Evolutionary conservation across 2,329 filamentous ascomycete species (phyloP), one percentile per base, ranked within the genome.

Genomic region (Sphaerulina vaccinii): DNA sequence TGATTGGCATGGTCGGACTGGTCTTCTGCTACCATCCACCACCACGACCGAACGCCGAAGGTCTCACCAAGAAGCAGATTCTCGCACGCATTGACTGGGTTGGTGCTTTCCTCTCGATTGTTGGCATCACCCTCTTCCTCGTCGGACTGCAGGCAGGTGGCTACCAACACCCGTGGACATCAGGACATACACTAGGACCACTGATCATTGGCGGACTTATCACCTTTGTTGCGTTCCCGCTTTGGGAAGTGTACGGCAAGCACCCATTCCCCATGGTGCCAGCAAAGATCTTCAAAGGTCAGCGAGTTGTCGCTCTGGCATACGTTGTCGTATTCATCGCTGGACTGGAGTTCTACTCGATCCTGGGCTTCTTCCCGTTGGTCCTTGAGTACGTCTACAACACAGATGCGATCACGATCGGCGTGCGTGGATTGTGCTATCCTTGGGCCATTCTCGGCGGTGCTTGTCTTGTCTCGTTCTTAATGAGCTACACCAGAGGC

Each of bases 301-400:
- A 65, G 29, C 61, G 68, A 16, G 63, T 68, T 18, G 56, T 70
- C 2, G 56, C 58, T 18, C 56, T 70, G 6, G 68, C 67, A 0
- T 60, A 70, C 18, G 50, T 68, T 24, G 68, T 70, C 36, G 68
- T 67, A 3, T 66, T 68, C 54, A 64, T 70, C 39, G 60, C 56
- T 8, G 66, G 67, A 2, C 65, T 65, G 46, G 67, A 65, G 48
- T 63, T 73, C 67, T 65, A 68, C 60, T 61, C 47, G n/a, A 58
- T 69, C 5, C 62, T 79, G 18, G 72, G 78, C 63, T 81, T 85
- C 62, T 85, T 82, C 80, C 80, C 80, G 8, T 81, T 79, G 0
- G 77, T 85, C 63, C 75, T 80, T 0, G 82, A 80, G 68, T 84
- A 84, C 55, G 77, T 84, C 4, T 85, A 84, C 62, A 79, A 80